Evolutionary conservation across 352 stramenopile genomes (phyloP), one percentile per base, ranked within the genome.

Genomic region (Elongisporangium anandrum): DNA sequence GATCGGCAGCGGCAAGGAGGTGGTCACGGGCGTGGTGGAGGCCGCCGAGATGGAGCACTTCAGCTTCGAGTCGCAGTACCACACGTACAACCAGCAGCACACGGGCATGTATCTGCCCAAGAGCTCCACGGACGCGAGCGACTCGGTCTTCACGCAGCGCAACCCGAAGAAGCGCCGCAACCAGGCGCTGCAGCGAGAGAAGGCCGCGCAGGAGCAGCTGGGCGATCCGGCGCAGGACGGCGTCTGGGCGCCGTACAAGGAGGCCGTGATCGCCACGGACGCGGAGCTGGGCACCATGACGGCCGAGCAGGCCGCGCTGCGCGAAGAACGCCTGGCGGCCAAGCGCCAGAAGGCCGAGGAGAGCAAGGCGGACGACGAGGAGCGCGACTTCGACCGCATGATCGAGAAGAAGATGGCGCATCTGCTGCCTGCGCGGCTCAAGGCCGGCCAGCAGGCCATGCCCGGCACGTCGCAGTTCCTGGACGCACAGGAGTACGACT

Each of bases 401-500:
- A 77, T 95, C n/a, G 84, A 95, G 65, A 90, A 89, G 61, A 96
- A 96, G 71, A 87, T 64, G 4, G 68, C 60, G 10, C 84, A 94
- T 59, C 74, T 95, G 62, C 60, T 94, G 16, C 85, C 85, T 0
- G 76, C 81, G 38, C 69, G 84, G 38, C 62, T 95, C 38, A 81
- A 81, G 45, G 71, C 83, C 0, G 85, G 85, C 1, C 78, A 90
- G 51, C 77, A 68, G 34, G 84, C 84, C 0, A 65, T 91, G 64
- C 72, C 86, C 50, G 79, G 73, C 19, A 77, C 75, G 38, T 87
- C 75, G 19, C 77, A 73, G 52, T 99, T 99, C 77, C 75, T 98
- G 69, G 93, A 82, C 39, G 68, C 78, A 17, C 77, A 97, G 51
- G 87, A 98, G 73, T 92, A 88, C 60, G 95, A 99, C 68, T 99